Conservation (phyloP, 495 filamentous ascomycete species). For the Penicillium odoratum region DNA sequence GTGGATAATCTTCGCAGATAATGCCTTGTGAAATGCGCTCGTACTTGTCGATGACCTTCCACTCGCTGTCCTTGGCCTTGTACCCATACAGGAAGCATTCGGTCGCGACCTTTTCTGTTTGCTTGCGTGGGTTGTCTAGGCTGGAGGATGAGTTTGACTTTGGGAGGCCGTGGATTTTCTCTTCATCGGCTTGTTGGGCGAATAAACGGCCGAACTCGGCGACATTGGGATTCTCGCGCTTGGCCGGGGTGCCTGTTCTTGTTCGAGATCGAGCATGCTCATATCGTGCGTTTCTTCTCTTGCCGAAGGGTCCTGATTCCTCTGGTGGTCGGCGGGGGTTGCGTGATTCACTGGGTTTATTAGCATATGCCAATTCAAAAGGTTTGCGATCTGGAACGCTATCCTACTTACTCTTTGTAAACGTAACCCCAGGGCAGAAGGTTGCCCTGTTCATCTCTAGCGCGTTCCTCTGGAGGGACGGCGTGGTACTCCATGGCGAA, state of each 20-base stretch:
- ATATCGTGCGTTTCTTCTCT: constrained; percentile 51
- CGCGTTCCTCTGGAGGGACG: constrained; percentile 64
- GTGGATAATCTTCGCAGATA: constrained; percentile 89
- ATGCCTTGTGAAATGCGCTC: constrained; percentile 70
- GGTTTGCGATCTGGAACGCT: not conserved
- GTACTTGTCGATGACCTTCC: constrained; percentile 81
- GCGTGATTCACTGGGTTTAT: constrained; percentile 38
- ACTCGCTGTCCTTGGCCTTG: constrained; percentile 65
- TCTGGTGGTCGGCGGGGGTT: constrained; percentile 54
- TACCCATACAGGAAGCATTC: constrained; percentile 87
- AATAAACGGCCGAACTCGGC: constrained; percentile 52
- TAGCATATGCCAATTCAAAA: constrained; percentile 4
- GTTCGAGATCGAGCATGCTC: constrained; percentile 53
- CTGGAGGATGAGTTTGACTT: constrained; percentile 44
- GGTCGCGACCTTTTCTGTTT: constrained; percentile 62
- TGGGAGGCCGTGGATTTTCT: constrained; percentile 35
- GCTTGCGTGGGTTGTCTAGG: constrained; percentile 43
- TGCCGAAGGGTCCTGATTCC: constrained; percentile 66
- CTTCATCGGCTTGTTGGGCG: constrained; percentile 44
- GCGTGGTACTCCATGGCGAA: constrained; percentile 61
- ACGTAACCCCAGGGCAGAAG: constrained; percentile 62
- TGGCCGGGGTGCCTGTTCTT: constrained; percentile 58
- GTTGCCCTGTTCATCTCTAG: constrained; percentile 58
- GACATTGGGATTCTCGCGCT: constrained; percentile 58
- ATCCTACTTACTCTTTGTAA: constrained; percentile 54